phyloP scores from a whole-genome alignment of 1,139 yeast species.

The Sugiyamaella novakii region DNA sequence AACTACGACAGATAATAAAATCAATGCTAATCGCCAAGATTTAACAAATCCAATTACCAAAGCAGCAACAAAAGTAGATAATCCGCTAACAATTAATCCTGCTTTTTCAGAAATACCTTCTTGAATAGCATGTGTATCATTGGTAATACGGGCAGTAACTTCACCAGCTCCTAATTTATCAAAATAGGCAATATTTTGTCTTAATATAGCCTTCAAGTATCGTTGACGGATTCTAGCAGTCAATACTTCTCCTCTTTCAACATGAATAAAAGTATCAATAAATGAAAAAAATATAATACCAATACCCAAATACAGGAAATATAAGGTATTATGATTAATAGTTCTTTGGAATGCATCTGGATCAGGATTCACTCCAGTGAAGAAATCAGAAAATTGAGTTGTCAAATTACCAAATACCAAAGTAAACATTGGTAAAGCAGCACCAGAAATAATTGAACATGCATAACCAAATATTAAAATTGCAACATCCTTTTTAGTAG shows the following conservation, averaged over 20 bases:
- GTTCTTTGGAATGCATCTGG: constrained; percentile 38
- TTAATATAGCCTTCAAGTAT: constrained; percentile 44
- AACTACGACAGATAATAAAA: constrained; percentile 43
- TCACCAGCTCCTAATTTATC: constrained; percentile 51
- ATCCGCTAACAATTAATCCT: constrained; percentile 45
- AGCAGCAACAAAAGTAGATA: constrained; percentile 47
- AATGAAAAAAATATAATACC: constrained; percentile 42
- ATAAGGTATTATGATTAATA: constrained; percentile 43
- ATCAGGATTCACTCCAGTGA: constrained; percentile 35
- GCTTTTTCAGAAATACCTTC: constrained; percentile 51
- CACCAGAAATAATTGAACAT: constrained; percentile 43
- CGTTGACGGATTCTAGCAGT: constrained; percentile 47
- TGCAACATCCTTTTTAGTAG: constrained; percentile 38
- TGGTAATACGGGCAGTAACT: constrained; percentile 48
- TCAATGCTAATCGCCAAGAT: constrained; percentile 46
- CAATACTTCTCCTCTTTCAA: constrained; percentile 47
- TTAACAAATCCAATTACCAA: constrained; percentile 46
- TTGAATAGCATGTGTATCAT: constrained; percentile 48
- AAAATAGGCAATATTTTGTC: constrained; percentile 50
- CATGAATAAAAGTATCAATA: constrained; percentile 42
- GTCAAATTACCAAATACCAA: constrained; percentile 46
- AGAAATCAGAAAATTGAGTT: constrained; percentile 42
- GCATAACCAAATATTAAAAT: constrained; percentile 37
- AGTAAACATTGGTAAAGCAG: constrained; percentile 46
- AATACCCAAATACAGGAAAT: constrained; percentile 45